Evolutionary conservation across 148 eudicot genomes (phyloP).

Genomic region (Euryodendron excelsum): DNA sequence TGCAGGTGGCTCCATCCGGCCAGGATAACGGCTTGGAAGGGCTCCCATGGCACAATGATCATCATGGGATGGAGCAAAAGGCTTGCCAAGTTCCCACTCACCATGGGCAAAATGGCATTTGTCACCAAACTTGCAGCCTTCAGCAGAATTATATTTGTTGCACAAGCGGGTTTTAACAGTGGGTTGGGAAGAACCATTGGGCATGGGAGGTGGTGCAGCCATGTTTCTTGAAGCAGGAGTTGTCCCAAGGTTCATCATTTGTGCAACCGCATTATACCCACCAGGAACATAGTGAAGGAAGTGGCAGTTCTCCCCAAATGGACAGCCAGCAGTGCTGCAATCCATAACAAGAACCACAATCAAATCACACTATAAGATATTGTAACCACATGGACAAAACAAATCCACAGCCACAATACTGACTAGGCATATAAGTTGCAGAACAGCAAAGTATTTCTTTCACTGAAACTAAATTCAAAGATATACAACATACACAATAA

Average conservation of each 20-base stretch:
- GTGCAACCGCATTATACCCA: slow-evolving; percentile 64
- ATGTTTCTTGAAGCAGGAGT: slow-evolving; percentile 29
- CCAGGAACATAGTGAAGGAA: slow-evolving; percentile 69
- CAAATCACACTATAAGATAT: background rate
- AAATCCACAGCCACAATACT: background rate
- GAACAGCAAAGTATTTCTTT: background rate
- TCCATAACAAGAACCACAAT: background rate
- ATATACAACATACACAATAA: background rate
- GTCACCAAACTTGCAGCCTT: slow-evolving; percentile 74
- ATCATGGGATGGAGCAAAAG: slow-evolving; percentile 35
- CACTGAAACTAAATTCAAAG: background rate
- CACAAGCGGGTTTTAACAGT: slow-evolving; percentile 55
- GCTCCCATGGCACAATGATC: slow-evolving; percentile 45
- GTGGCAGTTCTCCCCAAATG: slow-evolving; percentile 75
- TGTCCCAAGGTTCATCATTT: slow-evolving; percentile 43
- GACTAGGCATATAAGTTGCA: background rate
- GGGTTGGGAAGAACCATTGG: slow-evolving; percentile 34
- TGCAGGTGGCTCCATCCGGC: slow-evolving; percentile 39
- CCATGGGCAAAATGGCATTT: slow-evolving; percentile 79
- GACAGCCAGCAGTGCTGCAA: slow-evolving; percentile 74
- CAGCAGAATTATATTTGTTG: slow-evolving; percentile 52
- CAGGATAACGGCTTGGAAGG: slow-evolving; percentile 33
- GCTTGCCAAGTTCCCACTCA: slow-evolving; percentile 69
- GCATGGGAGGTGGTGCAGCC: slow-evolving; percentile 29
- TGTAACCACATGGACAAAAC: background rate